Evolutionary conservation across 208 protist genomes (phyloP).

Genomic region (Porcisia deanei): DNA sequence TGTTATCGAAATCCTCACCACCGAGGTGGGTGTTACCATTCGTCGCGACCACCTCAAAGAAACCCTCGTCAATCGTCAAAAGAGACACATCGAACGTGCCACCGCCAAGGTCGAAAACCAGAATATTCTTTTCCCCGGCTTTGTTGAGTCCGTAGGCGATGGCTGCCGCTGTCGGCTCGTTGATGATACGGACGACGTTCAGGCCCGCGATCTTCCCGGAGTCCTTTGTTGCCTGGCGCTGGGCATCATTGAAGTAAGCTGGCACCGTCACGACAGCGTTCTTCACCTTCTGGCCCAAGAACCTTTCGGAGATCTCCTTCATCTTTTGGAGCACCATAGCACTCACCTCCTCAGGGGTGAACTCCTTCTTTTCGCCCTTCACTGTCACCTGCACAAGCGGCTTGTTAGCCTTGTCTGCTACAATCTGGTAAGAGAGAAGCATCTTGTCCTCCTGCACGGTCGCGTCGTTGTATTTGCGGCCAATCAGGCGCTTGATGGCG

Average conservation of each 20-base stretch:
- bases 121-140: constrained; percentile 89
- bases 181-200: constrained; percentile 99
- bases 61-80: constrained; percentile 98
- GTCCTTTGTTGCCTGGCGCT: constrained; percentile 99
- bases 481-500: constrained; percentile 93
- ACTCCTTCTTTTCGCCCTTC: constrained; percentile 71
- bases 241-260: constrained; percentile 99
- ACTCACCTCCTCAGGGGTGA: constrained; percentile 87
- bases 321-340: constrained; percentile 93
- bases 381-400: constrained; percentile 80
- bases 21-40: constrained; percentile 99
- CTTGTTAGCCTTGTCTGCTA: constrained; percentile 79
- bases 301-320: constrained; percentile 94
- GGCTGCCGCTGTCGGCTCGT: constrained; percentile 99
- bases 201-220: constrained; percentile 97
- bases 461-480: constrained; percentile 91
- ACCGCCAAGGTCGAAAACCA: constrained; percentile 98
- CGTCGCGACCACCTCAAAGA: constrained; percentile 99
- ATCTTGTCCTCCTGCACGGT: constrained; percentile 96
- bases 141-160: constrained; percentile 99
- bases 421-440: constrained; percentile 84
- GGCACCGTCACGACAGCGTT: constrained; percentile 98
- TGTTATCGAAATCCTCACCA: constrained; percentile 99
- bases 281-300: constrained; percentile 93
- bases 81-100: constrained; percentile 99